Conservation (phyloP, 1,139 yeast species). For the Candida pseudoviswanathii region DNA sequence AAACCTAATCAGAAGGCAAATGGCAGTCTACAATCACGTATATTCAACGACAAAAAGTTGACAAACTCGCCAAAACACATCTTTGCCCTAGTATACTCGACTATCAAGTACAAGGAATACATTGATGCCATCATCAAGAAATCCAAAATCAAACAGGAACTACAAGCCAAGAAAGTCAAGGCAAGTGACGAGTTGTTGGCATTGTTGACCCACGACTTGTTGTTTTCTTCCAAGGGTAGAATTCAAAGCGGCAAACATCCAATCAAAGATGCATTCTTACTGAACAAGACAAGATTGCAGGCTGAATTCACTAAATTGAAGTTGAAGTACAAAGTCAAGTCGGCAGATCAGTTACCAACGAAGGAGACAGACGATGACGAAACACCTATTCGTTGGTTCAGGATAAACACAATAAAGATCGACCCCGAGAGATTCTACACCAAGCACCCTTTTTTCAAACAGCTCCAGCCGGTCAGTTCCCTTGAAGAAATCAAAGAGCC, state of each 20-base stretch:
- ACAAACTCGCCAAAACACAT: slow-evolving; percentile 69
- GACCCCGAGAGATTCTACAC: slow-evolving; percentile 43
- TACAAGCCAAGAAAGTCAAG: slow-evolving; percentile 34
- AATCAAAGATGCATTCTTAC: slow-evolving; percentile 75
- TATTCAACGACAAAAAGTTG: slow-evolving; percentile 53
- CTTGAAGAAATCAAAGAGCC: slow-evolving; percentile 47
- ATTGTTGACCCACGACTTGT: slow-evolving; percentile 77
- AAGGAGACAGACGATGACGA: slow-evolving; percentile 49
- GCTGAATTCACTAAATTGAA: slow-evolving; percentile 83
- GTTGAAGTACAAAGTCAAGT: slow-evolving; percentile 60
- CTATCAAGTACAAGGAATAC: slow-evolving; percentile 68
- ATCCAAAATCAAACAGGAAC: slow-evolving; percentile 56
- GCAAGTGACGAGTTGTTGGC: slow-evolving; percentile 53
- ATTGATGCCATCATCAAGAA: slow-evolving; percentile 63
- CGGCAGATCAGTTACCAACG: slow-evolving; percentile 37
- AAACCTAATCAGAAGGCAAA: slow-evolving; percentile 22
- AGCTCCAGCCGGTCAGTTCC: slow-evolving; percentile 49
- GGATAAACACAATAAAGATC: slow-evolving; percentile 63
- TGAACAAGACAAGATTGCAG: slow-evolving; percentile 75
- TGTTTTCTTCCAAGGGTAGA: slow-evolving; percentile 75
- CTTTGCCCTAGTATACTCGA: slow-evolving; percentile 78
- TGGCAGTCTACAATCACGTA: slow-evolving; percentile 64
- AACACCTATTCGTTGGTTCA: slow-evolving; percentile 88
- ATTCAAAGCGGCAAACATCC: slow-evolving; percentile 91
- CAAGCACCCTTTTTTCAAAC: slow-evolving; percentile 40